Conservation (phyloP, 441 rosid genomes). For the Populus hybrid region DNA sequence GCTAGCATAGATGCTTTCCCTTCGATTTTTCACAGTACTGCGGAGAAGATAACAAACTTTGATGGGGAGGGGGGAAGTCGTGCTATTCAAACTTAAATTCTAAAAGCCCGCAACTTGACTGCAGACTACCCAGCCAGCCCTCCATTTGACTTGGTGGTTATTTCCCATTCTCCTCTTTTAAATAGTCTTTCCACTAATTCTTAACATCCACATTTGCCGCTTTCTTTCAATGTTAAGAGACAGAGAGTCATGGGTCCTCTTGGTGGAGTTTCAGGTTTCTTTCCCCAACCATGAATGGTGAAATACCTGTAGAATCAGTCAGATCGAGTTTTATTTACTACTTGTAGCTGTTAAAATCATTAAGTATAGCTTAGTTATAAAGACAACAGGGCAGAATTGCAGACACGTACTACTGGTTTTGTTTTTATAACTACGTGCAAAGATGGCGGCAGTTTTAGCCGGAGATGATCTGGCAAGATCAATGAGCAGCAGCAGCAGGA, state of each 20-base stretch:
- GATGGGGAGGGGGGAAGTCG: background rate
- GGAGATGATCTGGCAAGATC: constrained; percentile 59
- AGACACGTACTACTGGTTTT: background rate
- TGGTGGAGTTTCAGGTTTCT: background rate
- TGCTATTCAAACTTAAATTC: too few relatives aligned
- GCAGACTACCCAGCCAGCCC: background rate
- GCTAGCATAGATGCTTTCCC: background rate
- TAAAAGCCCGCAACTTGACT: background rate
- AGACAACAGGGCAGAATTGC: background rate
- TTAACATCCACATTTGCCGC: background rate
- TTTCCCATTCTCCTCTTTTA: background rate
- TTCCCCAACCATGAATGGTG: background rate
- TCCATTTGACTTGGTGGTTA: background rate
- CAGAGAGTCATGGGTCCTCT: background rate
- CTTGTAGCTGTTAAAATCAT: background rate
- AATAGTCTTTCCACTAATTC: background rate
- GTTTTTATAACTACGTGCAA: background rate
- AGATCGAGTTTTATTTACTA: background rate
- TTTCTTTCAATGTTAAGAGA: background rate
- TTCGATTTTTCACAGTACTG: background rate
- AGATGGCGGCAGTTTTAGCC: constrained; percentile 33
- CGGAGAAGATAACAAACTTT: too few relatives aligned
- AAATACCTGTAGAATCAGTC: background rate
- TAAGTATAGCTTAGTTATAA: background rate
- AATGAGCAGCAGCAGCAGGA: constrained; percentile 50